phyloP scores from a whole-genome alignment of 2,329 filamentous ascomycete genomes.

The Eutypa lata region DNA sequence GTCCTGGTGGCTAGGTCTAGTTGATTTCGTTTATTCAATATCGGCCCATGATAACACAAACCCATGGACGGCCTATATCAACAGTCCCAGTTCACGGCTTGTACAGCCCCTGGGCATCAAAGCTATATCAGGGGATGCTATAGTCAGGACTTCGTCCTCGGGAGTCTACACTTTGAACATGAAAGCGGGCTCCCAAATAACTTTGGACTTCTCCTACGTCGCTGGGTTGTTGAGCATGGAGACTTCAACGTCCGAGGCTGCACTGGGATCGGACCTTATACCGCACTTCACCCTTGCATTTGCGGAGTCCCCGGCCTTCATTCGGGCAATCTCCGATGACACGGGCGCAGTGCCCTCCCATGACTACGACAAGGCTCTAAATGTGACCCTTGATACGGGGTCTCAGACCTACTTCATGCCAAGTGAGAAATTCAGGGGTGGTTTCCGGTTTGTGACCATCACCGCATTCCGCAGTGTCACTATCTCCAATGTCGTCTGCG shows the following conservation, averaged over 20 bases:
- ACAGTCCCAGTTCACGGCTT: background rate
- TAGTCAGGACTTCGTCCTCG: background rate
- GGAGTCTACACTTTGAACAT: background rate
- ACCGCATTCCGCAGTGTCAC: slow-evolving; percentile 18
- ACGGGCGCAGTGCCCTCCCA: slow-evolving; percentile 16
- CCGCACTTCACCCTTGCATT: slow-evolving; percentile 17
- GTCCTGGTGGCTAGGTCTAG: background rate
- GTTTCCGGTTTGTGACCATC: slow-evolving; percentile 42
- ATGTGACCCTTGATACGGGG: slow-evolving; percentile 10
- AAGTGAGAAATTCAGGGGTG: slow-evolving; percentile 36
- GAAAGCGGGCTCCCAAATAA: background rate
- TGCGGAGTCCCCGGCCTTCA: slow-evolving; percentile 18
- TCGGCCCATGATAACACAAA: background rate
- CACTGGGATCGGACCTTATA: background rate
- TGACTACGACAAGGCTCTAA: slow-evolving; percentile 21
- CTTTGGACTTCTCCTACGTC: slow-evolving; percentile 1
- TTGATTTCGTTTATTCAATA: background rate
- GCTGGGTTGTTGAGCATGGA: background rate
- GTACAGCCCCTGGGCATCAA: background rate
- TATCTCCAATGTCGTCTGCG: slow-evolving; percentile 23
- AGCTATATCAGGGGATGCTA: background rate
- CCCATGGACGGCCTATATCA: background rate
- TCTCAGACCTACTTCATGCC: slow-evolving; percentile 10
- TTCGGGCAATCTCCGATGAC: slow-evolving; percentile 21
- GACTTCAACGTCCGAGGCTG: background rate